Base-by-base conservation (phyloP, 2,329 filamentous ascomycete species). In the Colletotrichum camelliae region DNA sequence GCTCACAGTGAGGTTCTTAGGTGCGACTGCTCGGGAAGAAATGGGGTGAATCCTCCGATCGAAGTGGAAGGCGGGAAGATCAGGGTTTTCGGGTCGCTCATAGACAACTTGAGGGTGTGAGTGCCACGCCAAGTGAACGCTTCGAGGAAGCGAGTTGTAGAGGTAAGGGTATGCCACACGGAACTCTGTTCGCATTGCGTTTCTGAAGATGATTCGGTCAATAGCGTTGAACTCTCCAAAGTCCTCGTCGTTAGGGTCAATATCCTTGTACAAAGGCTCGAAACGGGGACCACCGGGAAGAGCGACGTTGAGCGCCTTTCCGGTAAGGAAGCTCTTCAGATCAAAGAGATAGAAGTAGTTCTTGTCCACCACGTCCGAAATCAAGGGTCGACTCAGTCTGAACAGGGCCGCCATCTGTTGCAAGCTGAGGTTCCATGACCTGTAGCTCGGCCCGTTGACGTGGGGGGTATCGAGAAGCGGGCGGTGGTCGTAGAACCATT, bases 171-270 rank as follows among this genome's bases (percentile, higher is more conserved):
- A 98, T 1, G 96, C 96, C 58, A 99, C 97, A 61, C 96, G 93
- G 81, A 97, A 98, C 85, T 99, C 97, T 10, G 96, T 99, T 79
- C 96, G 93, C 78, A 98, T 97, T 1, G 96, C 96, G 62, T 94
- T 94, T 78, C 97, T 94, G 90, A 99, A 99, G 79, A 99, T 99
- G 85, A 99, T 99, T 80, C 97, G 95, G 82, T 99, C 97, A 80
- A 99, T 99, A 39, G 97, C 97, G 82, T 99, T 99, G 89, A 99
- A 99, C 85, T 99, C 97, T 85, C 97, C 97, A 85, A 99, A 99
- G 82, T 99, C 97, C 84, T 99, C 97, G 80, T 98, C 96, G 80
- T 99, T 99, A 3, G 97, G 97, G 84, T 99, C 96, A 77, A 99
- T 96, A 81, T 99, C 97, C 86, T 99, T 99, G 89, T 98, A 99